Base-by-base conservation (phyloP, 148 eudicot genomes). In the Persicaria maculosa region DNA sequence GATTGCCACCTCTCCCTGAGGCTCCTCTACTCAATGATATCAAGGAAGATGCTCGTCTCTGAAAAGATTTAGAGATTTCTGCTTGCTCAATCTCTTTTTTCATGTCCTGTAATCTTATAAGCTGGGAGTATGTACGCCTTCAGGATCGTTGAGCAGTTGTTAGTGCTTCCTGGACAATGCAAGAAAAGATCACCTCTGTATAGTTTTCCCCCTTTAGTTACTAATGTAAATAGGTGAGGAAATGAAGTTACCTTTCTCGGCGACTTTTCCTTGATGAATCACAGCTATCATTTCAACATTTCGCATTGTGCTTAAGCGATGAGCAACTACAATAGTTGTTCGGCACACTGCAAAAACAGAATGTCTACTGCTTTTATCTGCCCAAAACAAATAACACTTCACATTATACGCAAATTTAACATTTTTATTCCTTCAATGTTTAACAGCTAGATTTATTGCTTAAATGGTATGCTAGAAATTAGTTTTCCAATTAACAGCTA, bases 111-210 rank as follows among this genome's bases (percentile, higher is more conserved):
- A 90, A 59, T 44, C 36, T 78, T 72, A 90, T 78, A 55, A 92
- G 97, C 74, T 92, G 94, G 75, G 90, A 84, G 77, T 92, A 92
- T 68, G 91, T 22, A 0, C 91, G 74, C 95, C 97, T 62, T 92
- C 86, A 73, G 91, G 86, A 83, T 92, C 86, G 80, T 80, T 74
- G 54, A 88, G 84, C 62, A 92, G 80, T 68, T 88, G 84, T 14
- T 76, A 71, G 77, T 92, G 97, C 48, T 47, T 14, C 93, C 97
- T 91, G 82, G 22, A 22, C 22, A 22, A 22, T 22, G 22, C 22
- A 22, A 22, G 22, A 22, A 22, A 0, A 22, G 0, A 22, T 22
- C 22, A 22, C 22, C 22, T 22, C 0, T 22, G 22, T 22, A 22
- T 22, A 22, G 22, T 22, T 22, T 22, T 22, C 22, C 22, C 22